A percentile compares a stretch with the other conserved stretches of the same genome.
Conservation (phyloP, 352 stramenopile species). For the Phytophthora pinifolia region DNA sequence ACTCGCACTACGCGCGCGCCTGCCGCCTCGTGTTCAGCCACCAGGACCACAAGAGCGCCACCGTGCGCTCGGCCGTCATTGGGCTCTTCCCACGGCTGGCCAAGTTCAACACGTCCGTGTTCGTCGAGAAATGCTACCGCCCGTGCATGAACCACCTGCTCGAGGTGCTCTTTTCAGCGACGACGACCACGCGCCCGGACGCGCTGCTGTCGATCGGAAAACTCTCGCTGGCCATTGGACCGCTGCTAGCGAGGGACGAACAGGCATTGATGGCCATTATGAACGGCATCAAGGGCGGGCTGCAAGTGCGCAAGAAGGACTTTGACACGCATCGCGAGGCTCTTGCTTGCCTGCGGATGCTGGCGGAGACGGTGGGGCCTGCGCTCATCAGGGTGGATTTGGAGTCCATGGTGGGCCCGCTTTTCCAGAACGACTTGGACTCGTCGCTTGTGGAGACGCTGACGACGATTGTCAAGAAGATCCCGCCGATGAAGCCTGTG, state of each 20-base stretch:
- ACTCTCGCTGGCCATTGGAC: constrained; percentile 78
- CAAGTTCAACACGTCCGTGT: constrained; percentile 89
- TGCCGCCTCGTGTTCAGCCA: constrained; percentile 76
- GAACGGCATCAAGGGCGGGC: constrained; percentile 83
- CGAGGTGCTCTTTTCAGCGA: constrained; percentile 79
- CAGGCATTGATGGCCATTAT: constrained; percentile 81
- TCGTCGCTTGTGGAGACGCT: constrained; percentile 80
- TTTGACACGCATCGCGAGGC: constrained; percentile 85
- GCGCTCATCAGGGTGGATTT: constrained; percentile 80
- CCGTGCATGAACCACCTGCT: constrained; percentile 84
- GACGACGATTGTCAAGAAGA: constrained; percentile 84
- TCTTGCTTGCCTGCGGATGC: constrained; percentile 79
- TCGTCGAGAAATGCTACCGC: constrained; percentile 83
- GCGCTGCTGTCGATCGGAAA: constrained; percentile 86
- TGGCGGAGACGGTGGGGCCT: constrained; percentile 73
- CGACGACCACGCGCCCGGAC: constrained; percentile 74
- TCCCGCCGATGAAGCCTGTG: constrained; percentile 68
- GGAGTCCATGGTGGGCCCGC: constrained; percentile 72
- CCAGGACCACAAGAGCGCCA: constrained; percentile 77
- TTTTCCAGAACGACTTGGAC: constrained; percentile 87
- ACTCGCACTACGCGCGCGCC: constrained; percentile 74
- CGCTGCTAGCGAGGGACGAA: constrained; percentile 73
- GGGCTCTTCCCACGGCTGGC: constrained; percentile 82
- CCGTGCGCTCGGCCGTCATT: constrained; percentile 82
- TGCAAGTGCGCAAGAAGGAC: constrained; percentile 85